phyloP scores from a whole-genome alignment of 106 monocot species.

The Dendrobium nobile region DNA sequence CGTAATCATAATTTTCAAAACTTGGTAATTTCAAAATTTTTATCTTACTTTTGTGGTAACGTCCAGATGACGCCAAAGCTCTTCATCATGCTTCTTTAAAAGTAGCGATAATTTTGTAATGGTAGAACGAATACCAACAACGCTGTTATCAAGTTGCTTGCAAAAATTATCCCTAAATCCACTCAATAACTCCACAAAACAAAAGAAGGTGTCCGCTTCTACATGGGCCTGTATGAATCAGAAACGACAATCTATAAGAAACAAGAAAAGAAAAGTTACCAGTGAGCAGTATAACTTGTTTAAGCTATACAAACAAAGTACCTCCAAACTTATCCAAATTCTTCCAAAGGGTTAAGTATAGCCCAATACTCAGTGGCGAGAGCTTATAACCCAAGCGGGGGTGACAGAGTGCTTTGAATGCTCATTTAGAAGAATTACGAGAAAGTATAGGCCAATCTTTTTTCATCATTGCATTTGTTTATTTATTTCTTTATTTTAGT shows the following conservation, averaged over 20 bases:
- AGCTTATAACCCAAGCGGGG: too few species aligned
- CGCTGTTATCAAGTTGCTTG: constrained; percentile 31
- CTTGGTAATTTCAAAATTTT: not conserved
- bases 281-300: not conserved
- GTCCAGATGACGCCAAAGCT: constrained; percentile 32
- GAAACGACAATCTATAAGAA: constrained; percentile 8
- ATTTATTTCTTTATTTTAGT: too few species aligned
- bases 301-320: not conserved
- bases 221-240: constrained; percentile 15
- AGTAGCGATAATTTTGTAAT: constrained; percentile 19
- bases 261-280: not conserved
- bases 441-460: not conserved
- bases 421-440: too few species aligned
- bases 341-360: not conserved
- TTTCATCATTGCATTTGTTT: not conserved
- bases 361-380: too few species aligned
- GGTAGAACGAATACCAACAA: constrained; percentile 23
- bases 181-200: constrained; percentile 26
- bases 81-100: constrained; percentile 28
- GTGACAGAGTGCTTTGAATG: too few species aligned
- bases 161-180: constrained; percentile 31
- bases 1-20: not conserved
- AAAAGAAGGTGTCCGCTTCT: constrained; percentile 29
- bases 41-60: constrained; percentile 21
- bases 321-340: not conserved